Evolutionary conservation across 148 eudicot genomes (phyloP), one percentile per base, ranked within the genome.

Genomic region (Rhododendron molle): DNA sequence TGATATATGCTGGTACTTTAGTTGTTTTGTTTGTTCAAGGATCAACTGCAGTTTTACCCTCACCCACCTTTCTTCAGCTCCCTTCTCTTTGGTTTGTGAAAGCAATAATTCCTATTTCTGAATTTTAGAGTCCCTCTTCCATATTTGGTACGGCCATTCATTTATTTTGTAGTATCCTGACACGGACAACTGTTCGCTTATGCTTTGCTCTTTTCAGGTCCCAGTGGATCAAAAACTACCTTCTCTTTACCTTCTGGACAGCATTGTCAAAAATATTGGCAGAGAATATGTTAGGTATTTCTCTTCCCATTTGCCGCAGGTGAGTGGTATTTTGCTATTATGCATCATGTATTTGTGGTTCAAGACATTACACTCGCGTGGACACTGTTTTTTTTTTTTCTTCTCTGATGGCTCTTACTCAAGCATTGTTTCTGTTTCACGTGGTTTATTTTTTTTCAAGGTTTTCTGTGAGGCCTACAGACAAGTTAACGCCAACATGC

Each of bases 241-340:
- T 73, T 90, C 96, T 85, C 92, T 97, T 80, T 97, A 97, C 89
- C 95, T 97, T 85, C 87, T 97, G 95, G 99, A 97, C 83, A 97
- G 99, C 90, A 94, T 97, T 86, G 98, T 93, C 82, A 97, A 97
- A 92, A 97, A 97, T 91, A 95, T 97, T 85, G 98, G 99, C 52
- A 86, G 90, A 69, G 98, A 93, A 30, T 97, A 97, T 89, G 85
- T 92, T 83, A 88, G 87, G 82, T 83, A 93, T 90, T 94, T 95
- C 86, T 92, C 99, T 81, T 81, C 93, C 40, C 96, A 90, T 78
- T 90, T 97, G 88, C 95, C 96, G 3, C 91, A 97, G 98, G 99
- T 95, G 79, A 92, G 93, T 90, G 44, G 40, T 28, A 40, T 21
- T 82, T 23, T 3, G 38, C 49, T 56, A 18, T 13, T 23, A 34